Percentiles rank a stretch among this genome's conserved stretches.
Evolutionary conservation across 257 asterid genomes (phyloP).

Genomic region (Solanum raphanifolium): DNA sequence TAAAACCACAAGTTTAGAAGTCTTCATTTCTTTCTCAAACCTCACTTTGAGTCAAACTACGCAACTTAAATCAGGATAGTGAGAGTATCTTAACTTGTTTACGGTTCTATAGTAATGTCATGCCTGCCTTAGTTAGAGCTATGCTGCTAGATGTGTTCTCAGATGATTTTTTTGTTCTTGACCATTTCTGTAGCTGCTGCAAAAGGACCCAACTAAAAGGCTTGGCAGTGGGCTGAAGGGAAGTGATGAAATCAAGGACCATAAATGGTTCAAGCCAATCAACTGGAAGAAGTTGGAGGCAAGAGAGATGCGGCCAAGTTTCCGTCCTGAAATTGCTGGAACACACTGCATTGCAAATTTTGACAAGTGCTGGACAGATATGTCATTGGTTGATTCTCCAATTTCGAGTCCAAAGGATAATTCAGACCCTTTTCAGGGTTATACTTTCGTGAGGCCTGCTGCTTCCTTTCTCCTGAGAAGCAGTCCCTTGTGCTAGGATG

Average conservation of each 20-base stretch:
- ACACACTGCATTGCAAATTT: slow-evolving; percentile 40
- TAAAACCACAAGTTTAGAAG: background rate
- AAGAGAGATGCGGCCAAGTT: slow-evolving; percentile 31
- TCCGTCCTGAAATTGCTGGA: slow-evolving; percentile 37
- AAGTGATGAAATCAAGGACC: slow-evolving; percentile 36
- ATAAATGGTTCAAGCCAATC: slow-evolving; percentile 40
- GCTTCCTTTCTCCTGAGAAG: slow-evolving; percentile 32
- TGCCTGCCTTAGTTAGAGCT: background rate
- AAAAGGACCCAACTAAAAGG: slow-evolving; percentile 37
- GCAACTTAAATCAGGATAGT: background rate
- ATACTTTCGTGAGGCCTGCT: slow-evolving; percentile 41
- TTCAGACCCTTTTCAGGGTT: slow-evolving; percentile 29
- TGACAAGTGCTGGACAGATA: slow-evolving; percentile 39
- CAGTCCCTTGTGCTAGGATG: slow-evolving; percentile 16
- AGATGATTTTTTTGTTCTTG: background rate
- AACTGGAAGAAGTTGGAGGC: slow-evolving; percentile 46
- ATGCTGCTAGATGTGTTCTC: background rate
- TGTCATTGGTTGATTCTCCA: slow-evolving; percentile 49
- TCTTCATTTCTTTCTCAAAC: background rate
- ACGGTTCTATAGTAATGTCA: background rate
- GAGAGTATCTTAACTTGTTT: background rate
- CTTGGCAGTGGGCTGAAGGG: slow-evolving; percentile 37
- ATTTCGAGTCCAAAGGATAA: slow-evolving; percentile 39
- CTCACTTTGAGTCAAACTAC: background rate
- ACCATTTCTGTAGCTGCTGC: slow-evolving; percentile 28